Evolutionary conservation across 2,329 filamentous ascomycete species (phyloP).

Genomic region (Colletotrichum cereale): DNA sequence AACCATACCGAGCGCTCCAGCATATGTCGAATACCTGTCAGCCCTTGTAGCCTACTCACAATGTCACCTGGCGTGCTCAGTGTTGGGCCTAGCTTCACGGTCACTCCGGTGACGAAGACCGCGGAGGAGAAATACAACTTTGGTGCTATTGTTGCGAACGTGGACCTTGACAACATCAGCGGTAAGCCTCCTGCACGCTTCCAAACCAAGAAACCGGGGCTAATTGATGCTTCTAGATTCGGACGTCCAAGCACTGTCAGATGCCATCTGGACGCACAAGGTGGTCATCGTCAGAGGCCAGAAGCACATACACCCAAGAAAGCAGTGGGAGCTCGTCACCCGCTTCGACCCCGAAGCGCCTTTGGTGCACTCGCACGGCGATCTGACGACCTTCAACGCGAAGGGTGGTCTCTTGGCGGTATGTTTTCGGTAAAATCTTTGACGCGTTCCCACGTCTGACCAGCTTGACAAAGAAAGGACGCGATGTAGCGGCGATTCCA

Average conservation of each 20-base stretch:
- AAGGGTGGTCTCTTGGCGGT: conserved; percentile 55
- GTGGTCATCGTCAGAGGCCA: conserved; percentile 58
- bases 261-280: conserved; percentile 59
- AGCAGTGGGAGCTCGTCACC: conserved; percentile 60
- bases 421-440: conserved; percentile 17
- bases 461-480: conserved; percentile 34
- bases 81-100: conserved; percentile 9
- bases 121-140: conserved; percentile 53
- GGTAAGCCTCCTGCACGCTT: conserved; percentile 41
- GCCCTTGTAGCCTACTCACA: background rate
- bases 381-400: conserved; percentile 55
- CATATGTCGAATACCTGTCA: background rate
- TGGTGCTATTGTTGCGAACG: conserved; percentile 51
- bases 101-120: conserved; percentile 42
- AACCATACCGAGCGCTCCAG: background rate
- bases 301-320: conserved; percentile 53
- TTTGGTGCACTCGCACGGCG: conserved; percentile 57
- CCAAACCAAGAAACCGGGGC: no score
- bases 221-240: conserved; percentile 44
- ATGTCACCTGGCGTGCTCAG: conserved; percentile 17
- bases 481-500: conserved; percentile 53
- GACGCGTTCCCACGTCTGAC: background rate
- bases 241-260: conserved; percentile 52
- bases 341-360: conserved; percentile 57
- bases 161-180: conserved; percentile 54